phyloP scores from a whole-genome alignment of 1,284 basidiomycete genomes.

The Cutaneotrichosporon sp. region DNA sequence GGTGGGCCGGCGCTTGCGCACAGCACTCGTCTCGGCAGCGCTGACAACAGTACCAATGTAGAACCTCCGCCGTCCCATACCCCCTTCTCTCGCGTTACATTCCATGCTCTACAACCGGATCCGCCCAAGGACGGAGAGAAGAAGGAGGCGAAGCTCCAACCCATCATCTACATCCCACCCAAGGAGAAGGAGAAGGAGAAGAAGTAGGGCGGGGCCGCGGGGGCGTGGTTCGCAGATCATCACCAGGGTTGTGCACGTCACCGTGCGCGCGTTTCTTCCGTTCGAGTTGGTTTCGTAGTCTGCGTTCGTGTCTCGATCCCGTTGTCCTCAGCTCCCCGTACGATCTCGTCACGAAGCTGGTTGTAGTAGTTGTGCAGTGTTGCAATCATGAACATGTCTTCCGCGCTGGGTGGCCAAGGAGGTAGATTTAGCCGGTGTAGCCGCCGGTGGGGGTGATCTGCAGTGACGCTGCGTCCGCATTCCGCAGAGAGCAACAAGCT shows the following conservation, averaged over 20 bases:
- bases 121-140: not conserved
- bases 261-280: not conserved
- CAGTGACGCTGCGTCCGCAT: too few species aligned
- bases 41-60: not conserved
- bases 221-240: not conserved
- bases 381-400: not conserved
- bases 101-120: constrained; percentile 5
- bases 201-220: not conserved
- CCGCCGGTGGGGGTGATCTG: not conserved
- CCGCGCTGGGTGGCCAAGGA: not conserved
- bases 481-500: not conserved
- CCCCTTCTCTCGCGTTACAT: constrained; percentile 1
- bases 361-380: not conserved
- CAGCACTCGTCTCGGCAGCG: not conserved
- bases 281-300: not conserved
- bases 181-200: not conserved
- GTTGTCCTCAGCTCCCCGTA: not conserved
- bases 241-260: not conserved
- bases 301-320: not conserved
- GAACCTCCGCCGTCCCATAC: not conserved
- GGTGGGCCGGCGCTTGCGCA: not conserved
- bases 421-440: not conserved
- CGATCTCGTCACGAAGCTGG: not conserved
- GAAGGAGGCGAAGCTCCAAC: not conserved
- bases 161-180: not conserved